Base-by-base conservation (phyloP, 2,329 filamentous ascomycete species). In the Microcera coccophila region DNA sequence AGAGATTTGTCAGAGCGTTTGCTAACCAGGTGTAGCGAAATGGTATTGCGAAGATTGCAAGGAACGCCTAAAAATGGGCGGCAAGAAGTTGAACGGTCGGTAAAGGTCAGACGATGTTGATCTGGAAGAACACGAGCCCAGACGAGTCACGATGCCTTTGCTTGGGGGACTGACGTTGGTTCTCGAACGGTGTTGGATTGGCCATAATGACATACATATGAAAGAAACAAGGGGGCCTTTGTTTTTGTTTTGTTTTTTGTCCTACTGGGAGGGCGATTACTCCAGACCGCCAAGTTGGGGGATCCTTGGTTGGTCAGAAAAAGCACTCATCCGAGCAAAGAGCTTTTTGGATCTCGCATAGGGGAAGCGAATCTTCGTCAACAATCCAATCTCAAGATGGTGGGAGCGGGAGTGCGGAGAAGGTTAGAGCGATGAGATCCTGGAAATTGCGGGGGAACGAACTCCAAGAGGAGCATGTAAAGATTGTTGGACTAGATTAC, bases 41-140 rank as follows among this genome's bases (percentile, higher is more conserved):
- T 90, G 85, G 85, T 90, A 85, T 58, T 90, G 85, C 62, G 82
- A 86, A 48, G 84, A 88, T 58, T 90, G 85, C 65, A 87, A 87
- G 60, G 81, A 84, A 51, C 75, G 75, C 36, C 69, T 84, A 53
- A 78, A 77, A 57, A 70, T 74, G 42, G 69, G 69, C 42, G 73
- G 74, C 36, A 81, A 76, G 58, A 78, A 78, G 55, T 55, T 67
- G 11, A 71, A 68, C 47, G 69, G 69, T 33, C 70, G 74, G 55
- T 76, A 64, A 62, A 43, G 37, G 31, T 33, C 44, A 41, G 35
- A 15, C 32, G 36, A 44, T 24, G 18, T 32, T 18, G 29, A 19
- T 32, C 7, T 17, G 11, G 15, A 9, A 19, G 37, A 45, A 36
- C 36, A 48, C 36, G 46, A 44, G 32, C 49, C 35, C 48, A 29